A percentile compares a stretch with the other conserved stretches of the same genome.
Evolutionary conservation across 2,329 filamentous ascomycete species (phyloP).

Genomic region (Penicillium hesseltinei): DNA sequence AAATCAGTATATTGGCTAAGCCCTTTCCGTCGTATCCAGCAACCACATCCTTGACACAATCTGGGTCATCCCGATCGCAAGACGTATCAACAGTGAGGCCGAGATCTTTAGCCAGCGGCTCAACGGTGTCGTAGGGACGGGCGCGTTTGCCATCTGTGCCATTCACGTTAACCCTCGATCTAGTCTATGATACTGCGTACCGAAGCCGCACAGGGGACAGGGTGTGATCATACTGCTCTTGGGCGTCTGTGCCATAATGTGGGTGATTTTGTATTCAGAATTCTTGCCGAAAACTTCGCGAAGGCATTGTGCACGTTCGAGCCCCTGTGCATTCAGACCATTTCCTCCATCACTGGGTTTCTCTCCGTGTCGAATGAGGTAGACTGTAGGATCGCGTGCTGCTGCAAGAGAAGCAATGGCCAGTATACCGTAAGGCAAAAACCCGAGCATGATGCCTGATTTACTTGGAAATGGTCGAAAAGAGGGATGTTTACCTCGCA

Average conservation of each 20-base stretch:
- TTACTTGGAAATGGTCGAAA: background rate
- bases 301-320: slow-evolving; percentile 60
- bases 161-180: slow-evolving; percentile 13
- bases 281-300: slow-evolving; percentile 54
- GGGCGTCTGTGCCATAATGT: slow-evolving; percentile 58
- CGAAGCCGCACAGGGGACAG: background rate
- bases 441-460: background rate
- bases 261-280: slow-evolving; percentile 55
- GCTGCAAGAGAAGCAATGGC: slow-evolving; percentile 15
- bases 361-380: slow-evolving; percentile 64
- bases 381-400: slow-evolving; percentile 51
- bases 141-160: slow-evolving; percentile 49
- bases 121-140: slow-evolving; percentile 58
- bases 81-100: slow-evolving; percentile 55
- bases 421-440: background rate
- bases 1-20: slow-evolving; percentile 56
- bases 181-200: background rate
- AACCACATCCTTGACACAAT: slow-evolving; percentile 55
- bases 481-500: background rate
- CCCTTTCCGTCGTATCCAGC: slow-evolving; percentile 49
- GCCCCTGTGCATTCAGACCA: slow-evolving; percentile 53
- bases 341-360: slow-evolving; percentile 53
- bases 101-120: slow-evolving; percentile 56
- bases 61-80: slow-evolving; percentile 56
- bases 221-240: slow-evolving; percentile 39